phyloP scores from a whole-genome alignment of 2,329 filamentous ascomycete genomes.

The Plectosphaerella plurivora region DNA sequence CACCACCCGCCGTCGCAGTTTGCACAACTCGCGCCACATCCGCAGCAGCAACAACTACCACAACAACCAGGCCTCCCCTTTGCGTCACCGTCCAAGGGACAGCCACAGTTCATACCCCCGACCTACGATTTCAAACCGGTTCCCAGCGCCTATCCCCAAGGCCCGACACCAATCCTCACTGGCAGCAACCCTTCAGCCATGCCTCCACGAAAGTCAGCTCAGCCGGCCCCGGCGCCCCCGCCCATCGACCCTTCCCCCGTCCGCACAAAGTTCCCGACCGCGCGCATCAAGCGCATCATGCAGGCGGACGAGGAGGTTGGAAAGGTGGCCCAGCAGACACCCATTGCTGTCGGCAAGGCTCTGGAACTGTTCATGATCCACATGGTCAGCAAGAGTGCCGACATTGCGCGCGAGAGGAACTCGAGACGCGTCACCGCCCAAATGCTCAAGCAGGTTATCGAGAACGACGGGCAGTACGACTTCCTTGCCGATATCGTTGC shows the following conservation, averaged over 20 bases:
- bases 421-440: constrained; percentile 86
- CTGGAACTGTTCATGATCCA: constrained; percentile 97
- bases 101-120: constrained; percentile 14
- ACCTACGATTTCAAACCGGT: background rate
- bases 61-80: background rate
- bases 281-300: constrained; percentile 98
- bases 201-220: constrained; percentile 34
- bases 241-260: constrained; percentile 65
- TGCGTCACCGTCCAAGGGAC: too few relatives aligned
- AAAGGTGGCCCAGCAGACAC: constrained; percentile 96
- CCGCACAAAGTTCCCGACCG: constrained; percentile 93
- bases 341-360: constrained; percentile 92
- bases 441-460: constrained; percentile 88
- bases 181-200: constrained; percentile 25
- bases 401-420: constrained; percentile 74
- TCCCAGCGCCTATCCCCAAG: constrained; percentile 5
- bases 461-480: constrained; percentile 87
- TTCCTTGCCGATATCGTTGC: constrained; percentile 87
- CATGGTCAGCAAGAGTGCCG: constrained; percentile 82
- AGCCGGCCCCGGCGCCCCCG: constrained; percentile 28
- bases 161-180: constrained; percentile 20
- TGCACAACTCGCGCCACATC: too few relatives aligned
- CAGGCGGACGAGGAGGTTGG: constrained; percentile 98
- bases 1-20: background rate
- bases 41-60: background rate